Base-by-base conservation (phyloP, 1,284 basidiomycete genomes). In the Sporisorium iseilematis-ciliati region DNA sequence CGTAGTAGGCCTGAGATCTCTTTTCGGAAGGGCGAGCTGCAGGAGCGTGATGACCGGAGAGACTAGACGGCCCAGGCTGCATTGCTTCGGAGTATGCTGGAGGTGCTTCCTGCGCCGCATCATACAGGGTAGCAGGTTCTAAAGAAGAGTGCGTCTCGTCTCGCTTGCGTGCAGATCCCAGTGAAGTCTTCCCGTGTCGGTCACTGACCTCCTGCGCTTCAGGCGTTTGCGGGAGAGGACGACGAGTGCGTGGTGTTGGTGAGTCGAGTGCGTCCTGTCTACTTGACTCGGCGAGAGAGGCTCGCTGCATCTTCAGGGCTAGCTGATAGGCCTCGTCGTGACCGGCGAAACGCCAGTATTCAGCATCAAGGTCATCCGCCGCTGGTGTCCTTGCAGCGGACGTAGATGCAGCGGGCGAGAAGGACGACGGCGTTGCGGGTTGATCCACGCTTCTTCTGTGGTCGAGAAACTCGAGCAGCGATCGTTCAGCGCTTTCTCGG, bases 281-380 rank as follows among this genome's bases (percentile, higher is more conserved):
- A 20, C 8, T 11, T 18, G 7, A 14, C 3, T 57, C 55, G 7
- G 45, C 35, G 38, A 74, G 61, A 16, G 54, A 56, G 16, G 62
- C 55, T 45, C 40, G 53, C n/a, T 69, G 57, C 69, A 77, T 73
- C 53, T 69, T 55, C 1, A 68, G 52, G 1, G 75, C 68, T 2
- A 77, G 58, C n/a, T 59, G 59, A 18, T 77, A 77, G 14, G 75
- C 75, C 25, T 66, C 62, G 43, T 66, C 65, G 33, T 77, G 75
- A 10, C 75, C 71, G 25, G 67, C 52, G 38, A 73, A 74, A 5
- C 57, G 58, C 68, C 71, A 72, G 31, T 67, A 77, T 20, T 77
- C 65, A 2, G 75, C 65, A n/a, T 61, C 75, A 7, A 58, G 58
- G 26, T 65, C 51, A 12, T 43, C n/a, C 16, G 40, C 20, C 18